Evolutionary conservation across 768 basidiomycete genomes (phyloP), one percentile per base, ranked within the genome.

Genomic region (Suillus occidentalis): DNA sequence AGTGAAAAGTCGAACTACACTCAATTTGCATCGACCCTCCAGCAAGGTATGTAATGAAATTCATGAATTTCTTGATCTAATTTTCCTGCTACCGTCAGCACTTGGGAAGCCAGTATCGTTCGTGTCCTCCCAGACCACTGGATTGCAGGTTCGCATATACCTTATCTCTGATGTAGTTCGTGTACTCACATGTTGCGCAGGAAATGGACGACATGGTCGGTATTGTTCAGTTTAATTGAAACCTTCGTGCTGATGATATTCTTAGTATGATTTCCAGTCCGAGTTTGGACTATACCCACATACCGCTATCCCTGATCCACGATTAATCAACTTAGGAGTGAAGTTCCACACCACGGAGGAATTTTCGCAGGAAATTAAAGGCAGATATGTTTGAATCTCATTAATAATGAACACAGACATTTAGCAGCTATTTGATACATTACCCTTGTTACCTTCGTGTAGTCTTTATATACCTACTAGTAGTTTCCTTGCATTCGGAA

Each of bases 91-190:
- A 12, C 16, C 6, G 16, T n/a, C 36, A 75, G 75, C 61, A 10
- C 10, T 76, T n/a, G 68, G 68, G 40, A 76, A 74, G 34, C 67
- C 71, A 2, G 73, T 75, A n/a, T 72, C 63, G 6, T 76, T 76
- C 47, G 66, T 69, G 22, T 60, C 62, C 1, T 64, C 67, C 7
- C 34, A 20, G n/a, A 47, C 67, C 13, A 4, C 39, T 42, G 75
- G 73, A 12, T 57, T 67, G 65, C 45, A 73, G 70, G 72, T 68
- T 31, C 62, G 68, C 25, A 40, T 1, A n/a, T n/a, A 36, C 13
- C 1, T 14, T 36, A 18, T 58, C 57, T 40, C 16, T 58, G 39
- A 58, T 58, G 16, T 9, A 58, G 16, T 25, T 1, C 16, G 28
- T 39, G 22, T 40, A 2, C 57, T 58, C 25, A 58, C 7, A 39